Conservation (phyloP, 2,329 filamentous ascomycete genomes). For the Ophiocordyceps unilateralis region DNA sequence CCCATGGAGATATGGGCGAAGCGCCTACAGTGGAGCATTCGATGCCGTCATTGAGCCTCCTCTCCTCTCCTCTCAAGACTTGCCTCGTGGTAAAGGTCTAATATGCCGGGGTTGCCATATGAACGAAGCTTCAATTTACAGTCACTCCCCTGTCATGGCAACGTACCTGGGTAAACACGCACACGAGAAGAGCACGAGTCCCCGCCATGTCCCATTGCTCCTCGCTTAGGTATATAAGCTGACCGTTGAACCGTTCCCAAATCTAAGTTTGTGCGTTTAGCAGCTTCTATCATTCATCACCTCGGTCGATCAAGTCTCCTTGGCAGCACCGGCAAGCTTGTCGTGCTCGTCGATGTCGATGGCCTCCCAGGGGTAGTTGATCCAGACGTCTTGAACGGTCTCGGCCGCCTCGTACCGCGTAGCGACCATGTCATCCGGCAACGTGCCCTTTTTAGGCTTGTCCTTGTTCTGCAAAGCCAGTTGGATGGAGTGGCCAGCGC, state of each 20-base stretch:
- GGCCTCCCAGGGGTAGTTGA: constrained; percentile 98
- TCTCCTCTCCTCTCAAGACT: too few relatives aligned
- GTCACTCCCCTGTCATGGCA: neutral
- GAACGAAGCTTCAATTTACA: too few relatives aligned
- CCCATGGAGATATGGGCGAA: too few relatives aligned
- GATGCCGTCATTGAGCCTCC: too few relatives aligned
- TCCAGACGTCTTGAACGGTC: constrained; percentile 91
- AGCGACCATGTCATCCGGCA: constrained; percentile 64
- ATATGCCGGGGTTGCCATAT: too few relatives aligned
- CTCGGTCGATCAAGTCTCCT: constrained; percentile 4
- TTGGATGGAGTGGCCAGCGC: constrained; percentile 1
- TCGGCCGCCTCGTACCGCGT: constrained; percentile 69
- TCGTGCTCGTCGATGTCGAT: constrained; percentile 90
- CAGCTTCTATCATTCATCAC: neutral
- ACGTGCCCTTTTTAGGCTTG: constrained; percentile 79
- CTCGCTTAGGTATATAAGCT: neutral
- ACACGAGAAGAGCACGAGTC: neutral
- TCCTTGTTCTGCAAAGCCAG: constrained; percentile 62
- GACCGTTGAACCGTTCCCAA: neutral
- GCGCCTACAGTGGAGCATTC: too few relatives aligned
- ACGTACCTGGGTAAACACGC: too few relatives aligned
- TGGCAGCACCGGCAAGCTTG: constrained; percentile 35
- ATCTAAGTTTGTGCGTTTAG: neutral
- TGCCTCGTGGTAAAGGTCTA: too few relatives aligned
- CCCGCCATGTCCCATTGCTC: neutral